Conservation (phyloP, 2,329 filamentous ascomycete species). For the Fusarium solani-melongenae region DNA sequence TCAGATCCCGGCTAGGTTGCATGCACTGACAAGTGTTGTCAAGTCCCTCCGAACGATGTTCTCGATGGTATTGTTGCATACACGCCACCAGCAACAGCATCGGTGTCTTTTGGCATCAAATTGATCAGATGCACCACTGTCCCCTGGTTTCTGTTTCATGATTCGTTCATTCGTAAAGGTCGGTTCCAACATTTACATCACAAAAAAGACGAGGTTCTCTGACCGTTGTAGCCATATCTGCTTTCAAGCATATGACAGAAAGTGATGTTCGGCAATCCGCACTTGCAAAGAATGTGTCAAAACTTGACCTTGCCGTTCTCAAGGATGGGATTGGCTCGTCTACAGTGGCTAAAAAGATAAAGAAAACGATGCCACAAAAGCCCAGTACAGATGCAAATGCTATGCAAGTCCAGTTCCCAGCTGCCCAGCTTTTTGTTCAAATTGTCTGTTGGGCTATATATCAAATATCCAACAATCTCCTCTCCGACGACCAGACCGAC, state of each 20-base stretch:
- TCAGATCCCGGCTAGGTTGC: background rate
- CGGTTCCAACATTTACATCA: background rate
- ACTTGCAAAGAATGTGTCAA: background rate
- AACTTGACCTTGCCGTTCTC: too few relatives aligned
- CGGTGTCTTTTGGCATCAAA: background rate
- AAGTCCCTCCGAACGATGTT: background rate
- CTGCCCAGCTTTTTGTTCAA: background rate
- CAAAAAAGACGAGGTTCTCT: background rate
- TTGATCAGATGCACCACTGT: background rate
- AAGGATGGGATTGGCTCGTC: too few relatives aligned
- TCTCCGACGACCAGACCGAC: background rate
- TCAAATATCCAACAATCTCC: background rate
- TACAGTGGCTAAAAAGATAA: background rate
- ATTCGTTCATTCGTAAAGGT: background rate
- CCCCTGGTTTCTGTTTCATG: background rate
- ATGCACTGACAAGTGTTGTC: background rate
- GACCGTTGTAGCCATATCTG: background rate
- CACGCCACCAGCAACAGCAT: background rate
- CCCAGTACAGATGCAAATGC: background rate
- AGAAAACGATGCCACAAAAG: background rate
- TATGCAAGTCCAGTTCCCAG: background rate
- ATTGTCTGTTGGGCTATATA: background rate
- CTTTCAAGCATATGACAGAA: background rate
- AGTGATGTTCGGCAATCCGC: background rate
- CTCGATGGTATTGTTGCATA: background rate